Percentiles rank a stretch among this genome's conserved stretches.
These are phyloP conservation scores for Hawksworthiomyces lignivorus DNA, from an alignment of 2,329 filamentous ascomycete genomes.

Conservation along the genomic window DNA sequence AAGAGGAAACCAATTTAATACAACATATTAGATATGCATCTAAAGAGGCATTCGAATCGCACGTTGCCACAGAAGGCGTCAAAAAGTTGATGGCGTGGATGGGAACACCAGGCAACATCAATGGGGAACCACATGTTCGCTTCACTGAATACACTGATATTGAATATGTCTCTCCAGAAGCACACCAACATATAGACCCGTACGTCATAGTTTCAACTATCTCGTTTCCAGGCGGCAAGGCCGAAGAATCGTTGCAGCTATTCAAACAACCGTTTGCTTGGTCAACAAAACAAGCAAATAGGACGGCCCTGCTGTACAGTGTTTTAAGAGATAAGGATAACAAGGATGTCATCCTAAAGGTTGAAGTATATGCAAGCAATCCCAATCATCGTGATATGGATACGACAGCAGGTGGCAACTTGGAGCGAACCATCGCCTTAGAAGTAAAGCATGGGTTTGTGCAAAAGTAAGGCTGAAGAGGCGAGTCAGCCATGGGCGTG, in stretches of 20 bases:
- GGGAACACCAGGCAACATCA: background rate
- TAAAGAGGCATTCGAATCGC: background rate
- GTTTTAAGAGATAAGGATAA: background rate
- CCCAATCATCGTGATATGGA: too few relatives aligned
- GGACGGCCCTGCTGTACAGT: background rate
- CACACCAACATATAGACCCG: background rate
- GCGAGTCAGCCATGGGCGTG: too few relatives aligned
- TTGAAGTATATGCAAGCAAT: constrained; percentile 4
- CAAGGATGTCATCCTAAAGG: background rate
- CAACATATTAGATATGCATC: background rate
- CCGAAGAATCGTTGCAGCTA: too few relatives aligned
- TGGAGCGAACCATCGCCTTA: background rate
- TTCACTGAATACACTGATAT: background rate
- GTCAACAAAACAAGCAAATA: background rate
- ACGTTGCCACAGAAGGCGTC: background rate
- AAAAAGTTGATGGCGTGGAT: constrained; percentile 1
- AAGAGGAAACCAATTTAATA: too few relatives aligned
- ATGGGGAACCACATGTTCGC: background rate
- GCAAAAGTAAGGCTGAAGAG: constrained; percentile 1
- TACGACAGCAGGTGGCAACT: background rate
- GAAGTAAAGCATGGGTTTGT: background rate
- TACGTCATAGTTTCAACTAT: background rate
- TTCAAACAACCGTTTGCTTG: background rate
- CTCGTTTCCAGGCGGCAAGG: too few relatives aligned
- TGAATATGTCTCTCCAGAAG: background rate